Percentiles rank a stretch among this genome's conserved stretches.
Conservation (phyloP, 495 filamentous ascomycete species). For the Recurvomyces mirabilis region DNA sequence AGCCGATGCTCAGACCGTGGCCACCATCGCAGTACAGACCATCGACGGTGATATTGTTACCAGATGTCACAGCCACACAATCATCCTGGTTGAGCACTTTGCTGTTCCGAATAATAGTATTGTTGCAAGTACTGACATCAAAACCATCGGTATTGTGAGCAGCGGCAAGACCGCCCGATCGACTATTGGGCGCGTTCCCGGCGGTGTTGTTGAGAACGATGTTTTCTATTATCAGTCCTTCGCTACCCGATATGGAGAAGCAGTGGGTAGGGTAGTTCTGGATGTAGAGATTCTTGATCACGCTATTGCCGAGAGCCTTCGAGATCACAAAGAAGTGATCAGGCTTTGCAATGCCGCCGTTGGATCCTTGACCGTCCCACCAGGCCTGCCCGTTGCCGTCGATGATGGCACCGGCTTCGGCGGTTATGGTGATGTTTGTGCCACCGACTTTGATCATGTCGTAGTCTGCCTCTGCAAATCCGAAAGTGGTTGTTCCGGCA, state of each 20-base stretch:
- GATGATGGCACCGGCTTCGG: conserved; percentile 32
- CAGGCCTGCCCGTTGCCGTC: conserved; percentile 39
- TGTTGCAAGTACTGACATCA: conserved; percentile 40
- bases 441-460: conserved; percentile 38
- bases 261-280: conserved; percentile 53
- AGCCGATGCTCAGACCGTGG: conserved; percentile 55
- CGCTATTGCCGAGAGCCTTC: conserved; percentile 29
- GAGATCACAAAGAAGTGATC: conserved; percentile 47
- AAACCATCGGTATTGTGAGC: conserved; percentile 52
- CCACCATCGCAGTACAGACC: conserved; percentile 44
- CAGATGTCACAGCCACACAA: conserved; percentile 54
- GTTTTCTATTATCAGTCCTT: conserved; percentile 49
- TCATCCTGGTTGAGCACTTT: conserved; percentile 53
- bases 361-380: conserved; percentile 44
- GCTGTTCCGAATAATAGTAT: conserved; percentile 39
- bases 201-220: conserved; percentile 39
- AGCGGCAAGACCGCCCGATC: conserved; percentile 27
- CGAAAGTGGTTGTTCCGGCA: conserved; percentile 41
- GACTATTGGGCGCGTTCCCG: conserved; percentile 34
- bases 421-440: conserved; percentile 36
- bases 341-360: conserved; percentile 47
- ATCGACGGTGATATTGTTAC: conserved; percentile 42
- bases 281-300: conserved; percentile 36
- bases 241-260: conserved; percentile 45
- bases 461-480: conserved; percentile 43